Base-by-base conservation (phyloP, 768 basidiomycete genomes). In the Gelatoporia subvermispora region DNA sequence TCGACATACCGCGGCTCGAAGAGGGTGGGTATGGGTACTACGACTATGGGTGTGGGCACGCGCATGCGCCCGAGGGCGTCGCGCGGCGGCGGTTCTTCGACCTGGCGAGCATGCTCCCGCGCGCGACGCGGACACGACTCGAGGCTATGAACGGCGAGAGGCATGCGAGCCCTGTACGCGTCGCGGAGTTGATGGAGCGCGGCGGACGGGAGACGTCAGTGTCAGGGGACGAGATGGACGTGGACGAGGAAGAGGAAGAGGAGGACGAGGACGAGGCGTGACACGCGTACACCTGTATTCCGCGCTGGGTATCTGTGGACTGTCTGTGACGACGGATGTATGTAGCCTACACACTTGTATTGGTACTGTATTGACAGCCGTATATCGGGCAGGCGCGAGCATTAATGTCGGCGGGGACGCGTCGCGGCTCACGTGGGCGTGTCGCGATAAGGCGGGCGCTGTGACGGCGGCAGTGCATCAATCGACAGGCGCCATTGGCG, bases 11-110 rank as follows among this genome's bases (percentile, higher is more conserved):
- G 0, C 47, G 58, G 5, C 68, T 75, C 10, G 78, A 74, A 45
- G 65, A 72, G 34, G 71, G 69, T 43, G 57, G 56, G 17, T 71
- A 65, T 48, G 68, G 66, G 24, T 71, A 75, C 50, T 73, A 68
- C 40, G 72, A 68, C 44, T 45, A 40, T 34, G 57, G 48, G 13
- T 55, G 47, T 22, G 53, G 56, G 23, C 47, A 47, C 41, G 53
- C 22, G 18, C 48, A 52, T 31, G 15, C 40, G 18, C 35, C 35
- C 17, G 41, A 10, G 31, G 45, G 23, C 31, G 50, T 5, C 28
- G 28, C 28, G 28, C 28, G 72, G 48, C 62, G 84, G 44, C 69
- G 76, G 43, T 85, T 86, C 64, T 86, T 85, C 69, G 74, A 76
- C 28, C 13, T 31, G 28, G 7, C 28, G 58, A 79, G 74, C 42